Percentiles rank a stretch among this genome's conserved stretches.
phyloP scores from a whole-genome alignment of 2,329 filamentous ascomycete genomes.

The Verticillium zaregamsianum region DNA sequence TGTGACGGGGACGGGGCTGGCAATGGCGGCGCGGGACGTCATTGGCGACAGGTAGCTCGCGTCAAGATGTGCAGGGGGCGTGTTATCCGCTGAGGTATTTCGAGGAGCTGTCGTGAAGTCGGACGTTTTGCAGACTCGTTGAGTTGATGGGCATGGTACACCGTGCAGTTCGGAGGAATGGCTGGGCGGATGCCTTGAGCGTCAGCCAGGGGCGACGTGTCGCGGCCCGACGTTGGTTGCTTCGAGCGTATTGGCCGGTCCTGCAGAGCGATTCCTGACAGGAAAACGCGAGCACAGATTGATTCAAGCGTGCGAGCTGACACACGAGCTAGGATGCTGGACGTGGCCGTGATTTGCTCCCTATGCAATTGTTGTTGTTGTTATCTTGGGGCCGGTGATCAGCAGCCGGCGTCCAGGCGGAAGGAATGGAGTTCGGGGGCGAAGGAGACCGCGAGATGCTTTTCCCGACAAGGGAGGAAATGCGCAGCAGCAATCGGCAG shows the following conservation, averaged over 20 bases:
- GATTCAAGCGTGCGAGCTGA: neutral
- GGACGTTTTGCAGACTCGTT: constrained; percentile 42
- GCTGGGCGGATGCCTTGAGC: constrained; percentile 26
- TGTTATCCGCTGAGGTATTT: constrained; percentile 7
- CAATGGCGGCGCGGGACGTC: constrained; percentile 42
- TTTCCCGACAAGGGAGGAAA: neutral
- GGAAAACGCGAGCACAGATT: neutral
- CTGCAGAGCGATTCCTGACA: neutral
- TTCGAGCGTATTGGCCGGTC: neutral
- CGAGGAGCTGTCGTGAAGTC: constrained; percentile 48
- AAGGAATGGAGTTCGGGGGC: neutral
- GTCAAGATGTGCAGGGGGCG: constrained; percentile 21
- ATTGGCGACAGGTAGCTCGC: constrained; percentile 31
- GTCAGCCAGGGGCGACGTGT: neutral
- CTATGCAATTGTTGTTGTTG: neutral
- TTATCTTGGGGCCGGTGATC: neutral
- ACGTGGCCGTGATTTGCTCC: neutral
- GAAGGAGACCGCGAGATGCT: neutral
- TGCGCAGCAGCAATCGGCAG: neutral
- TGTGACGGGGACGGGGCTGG: constrained; percentile 34
- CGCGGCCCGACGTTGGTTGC: neutral
- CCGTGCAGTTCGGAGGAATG: constrained; percentile 51
- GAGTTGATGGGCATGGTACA: constrained; percentile 51
- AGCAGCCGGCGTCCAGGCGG: neutral
- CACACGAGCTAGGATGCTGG: neutral